These are phyloP conservation scores for Massariosphaeria phaeospora DNA, from an alignment of 495 filamentous ascomycete species.

Conservation along the genomic window DNA sequence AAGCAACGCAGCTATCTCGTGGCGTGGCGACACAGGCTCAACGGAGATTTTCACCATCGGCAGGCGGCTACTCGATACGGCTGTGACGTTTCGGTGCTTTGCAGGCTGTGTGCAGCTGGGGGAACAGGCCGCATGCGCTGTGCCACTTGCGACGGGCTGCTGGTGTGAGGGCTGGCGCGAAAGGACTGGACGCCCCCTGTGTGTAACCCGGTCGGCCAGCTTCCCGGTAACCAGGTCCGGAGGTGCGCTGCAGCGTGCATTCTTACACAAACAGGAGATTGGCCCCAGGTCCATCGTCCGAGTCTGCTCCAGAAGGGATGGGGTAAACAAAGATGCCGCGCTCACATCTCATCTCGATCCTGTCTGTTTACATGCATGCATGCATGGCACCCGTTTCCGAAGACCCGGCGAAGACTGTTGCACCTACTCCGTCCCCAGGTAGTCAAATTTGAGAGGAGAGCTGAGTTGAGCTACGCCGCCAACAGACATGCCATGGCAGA, in stretches of 20 bases:
- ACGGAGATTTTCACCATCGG: not conserved
- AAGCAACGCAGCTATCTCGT: not conserved
- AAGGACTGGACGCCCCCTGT: conserved; percentile 12
- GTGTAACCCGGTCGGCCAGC: not conserved
- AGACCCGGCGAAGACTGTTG: too few species aligned
- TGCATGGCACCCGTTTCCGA: too few species aligned
- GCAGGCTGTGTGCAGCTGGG: not conserved
- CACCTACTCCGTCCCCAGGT: too few species aligned
- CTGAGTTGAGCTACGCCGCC: too few species aligned
- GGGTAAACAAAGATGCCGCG: conserved; percentile 1
- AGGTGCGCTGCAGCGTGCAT: not conserved
- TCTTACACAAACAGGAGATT: not conserved
- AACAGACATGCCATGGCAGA: too few species aligned
- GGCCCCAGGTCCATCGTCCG: too few species aligned
- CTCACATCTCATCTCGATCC: too few species aligned
- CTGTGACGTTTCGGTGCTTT: conserved; percentile 5
- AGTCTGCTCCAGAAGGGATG: not conserved
- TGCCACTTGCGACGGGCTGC: not conserved
- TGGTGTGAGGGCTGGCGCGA: not conserved
- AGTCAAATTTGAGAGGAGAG: too few species aligned
- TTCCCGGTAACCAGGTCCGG: conserved; percentile 9
- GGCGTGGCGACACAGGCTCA: conserved; percentile 4
- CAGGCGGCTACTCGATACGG: not conserved
- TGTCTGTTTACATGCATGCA: too few species aligned
- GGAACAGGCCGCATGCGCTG: not conserved